phyloP scores from a whole-genome alignment of 2,329 filamentous ascomycete genomes.

The Fusarium metavorans region DNA sequence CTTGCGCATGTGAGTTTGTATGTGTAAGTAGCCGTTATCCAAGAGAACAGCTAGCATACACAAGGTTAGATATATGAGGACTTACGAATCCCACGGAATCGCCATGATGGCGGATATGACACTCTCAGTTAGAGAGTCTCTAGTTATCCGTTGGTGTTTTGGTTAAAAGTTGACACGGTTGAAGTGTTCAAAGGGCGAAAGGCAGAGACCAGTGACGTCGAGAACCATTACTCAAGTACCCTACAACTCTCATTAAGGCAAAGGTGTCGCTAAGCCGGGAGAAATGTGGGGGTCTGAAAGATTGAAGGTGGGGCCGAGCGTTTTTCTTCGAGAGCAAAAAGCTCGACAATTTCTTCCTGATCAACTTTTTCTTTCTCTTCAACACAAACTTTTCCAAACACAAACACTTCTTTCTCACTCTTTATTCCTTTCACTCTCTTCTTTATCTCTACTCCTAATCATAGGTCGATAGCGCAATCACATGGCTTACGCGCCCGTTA shows the following conservation, averaged over 20 bases:
- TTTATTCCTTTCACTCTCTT: background rate
- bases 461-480: constrained; percentile 36
- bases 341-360: constrained; percentile 21
- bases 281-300: constrained; percentile 9
- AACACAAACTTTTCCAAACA: constrained; percentile 14
- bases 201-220: constrained; percentile 37
- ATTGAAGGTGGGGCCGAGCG: constrained; percentile 35
- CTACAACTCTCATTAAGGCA: constrained; percentile 20
- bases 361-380: constrained; percentile 21
- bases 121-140: background rate
- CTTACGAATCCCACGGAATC: constrained; percentile 47
- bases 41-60: background rate
- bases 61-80: background rate
- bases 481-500: constrained; percentile 2
- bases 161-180: constrained; percentile 32
- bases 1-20: constrained; percentile 7
- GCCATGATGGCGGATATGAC: constrained; percentile 39
- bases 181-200: constrained; percentile 10
- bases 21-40: constrained; percentile 8
- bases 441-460: background rate
- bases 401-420: background rate
- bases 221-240: constrained; percentile 20
- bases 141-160: background rate
- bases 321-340: constrained; percentile 15
- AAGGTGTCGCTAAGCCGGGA: constrained; percentile 25